These are phyloP conservation scores for Turnera subulata DNA, from an alignment of 345 rosid genomes.

Conservation along the genomic window DNA sequence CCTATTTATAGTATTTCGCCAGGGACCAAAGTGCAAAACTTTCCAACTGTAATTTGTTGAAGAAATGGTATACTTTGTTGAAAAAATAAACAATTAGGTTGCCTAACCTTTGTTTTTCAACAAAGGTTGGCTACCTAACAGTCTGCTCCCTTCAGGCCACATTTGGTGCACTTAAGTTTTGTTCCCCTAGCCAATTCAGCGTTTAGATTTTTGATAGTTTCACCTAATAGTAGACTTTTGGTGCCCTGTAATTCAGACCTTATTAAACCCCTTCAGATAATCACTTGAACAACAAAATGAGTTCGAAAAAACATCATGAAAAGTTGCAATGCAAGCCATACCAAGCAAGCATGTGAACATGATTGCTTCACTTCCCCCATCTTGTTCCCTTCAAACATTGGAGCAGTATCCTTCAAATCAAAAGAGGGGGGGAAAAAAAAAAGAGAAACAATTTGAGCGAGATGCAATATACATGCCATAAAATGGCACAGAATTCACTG, in stretches of 20 bases:
- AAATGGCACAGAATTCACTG: background rate
- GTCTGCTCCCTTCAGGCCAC: slow-evolving; percentile 80
- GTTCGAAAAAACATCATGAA: background rate
- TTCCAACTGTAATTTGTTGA: no score
- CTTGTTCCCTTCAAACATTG: slow-evolving; percentile 51
- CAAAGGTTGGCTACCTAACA: no score
- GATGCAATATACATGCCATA: background rate
- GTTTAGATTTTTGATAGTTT: slow-evolving; percentile 58
- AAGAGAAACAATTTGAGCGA: background rate
- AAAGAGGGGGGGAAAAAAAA: background rate
- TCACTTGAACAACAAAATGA: background rate
- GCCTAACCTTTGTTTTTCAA: no score
- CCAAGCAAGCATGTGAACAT: slow-evolving; percentile 80
- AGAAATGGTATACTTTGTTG: no score
- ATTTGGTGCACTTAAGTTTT: slow-evolving; percentile 66
- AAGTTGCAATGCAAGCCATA: slow-evolving; percentile 23
- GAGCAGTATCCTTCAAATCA: slow-evolving; percentile 52
- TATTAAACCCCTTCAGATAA: background rate
- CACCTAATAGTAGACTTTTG: slow-evolving; percentile 65
- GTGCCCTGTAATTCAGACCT: slow-evolving; percentile 56
- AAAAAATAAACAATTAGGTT: no score
- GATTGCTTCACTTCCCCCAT: slow-evolving; percentile 51
- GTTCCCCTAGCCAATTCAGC: slow-evolving; percentile 70
- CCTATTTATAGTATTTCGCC: no score
- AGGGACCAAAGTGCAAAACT: no score